These are phyloP conservation scores for Paspalum notatum DNA, from an alignment of 176 grass and related monocot species.

Conservation along the genomic window DNA sequence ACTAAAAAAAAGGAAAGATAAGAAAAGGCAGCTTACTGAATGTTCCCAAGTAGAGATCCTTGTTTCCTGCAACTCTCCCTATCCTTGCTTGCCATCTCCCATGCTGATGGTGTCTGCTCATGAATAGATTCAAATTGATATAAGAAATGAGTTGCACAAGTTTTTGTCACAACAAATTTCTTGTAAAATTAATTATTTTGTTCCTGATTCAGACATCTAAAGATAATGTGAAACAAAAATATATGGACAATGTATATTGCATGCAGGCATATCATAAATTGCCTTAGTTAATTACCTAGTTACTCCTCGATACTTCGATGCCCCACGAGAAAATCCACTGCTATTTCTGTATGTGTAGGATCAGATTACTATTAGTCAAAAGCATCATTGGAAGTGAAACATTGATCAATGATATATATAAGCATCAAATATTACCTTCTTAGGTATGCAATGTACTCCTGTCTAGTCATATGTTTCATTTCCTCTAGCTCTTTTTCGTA, in stretches of 20 bases:
- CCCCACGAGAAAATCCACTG: constrained; percentile 77
- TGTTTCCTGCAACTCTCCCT: constrained; percentile 77
- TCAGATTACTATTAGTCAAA: neutral
- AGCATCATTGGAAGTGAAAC: neutral
- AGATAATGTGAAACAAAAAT: neutral
- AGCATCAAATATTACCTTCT: constrained; percentile 48
- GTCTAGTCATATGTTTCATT: constrained; percentile 79
- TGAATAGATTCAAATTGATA: constrained; percentile 20
- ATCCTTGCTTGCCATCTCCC: constrained; percentile 89
- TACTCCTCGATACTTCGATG: constrained; percentile 72
- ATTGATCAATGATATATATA: neutral
- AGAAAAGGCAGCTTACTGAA: constrained; percentile 60
- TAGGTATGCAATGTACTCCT: constrained; percentile 65
- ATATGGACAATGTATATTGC: neutral
- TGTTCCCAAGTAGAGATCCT: constrained; percentile 75
- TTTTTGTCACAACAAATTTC: neutral
- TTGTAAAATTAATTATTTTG: neutral
- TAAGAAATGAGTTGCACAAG: neutral
- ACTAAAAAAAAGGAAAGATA: neutral
- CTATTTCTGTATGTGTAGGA: constrained; percentile 50
- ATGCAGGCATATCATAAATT: neutral
- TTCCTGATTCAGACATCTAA: neutral
- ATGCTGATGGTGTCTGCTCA: constrained; percentile 69
- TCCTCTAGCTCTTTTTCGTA: constrained; percentile 65
- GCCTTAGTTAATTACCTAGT: constrained; percentile 48